phyloP scores from a whole-genome alignment of 257 asterid species.

The Nyctanthes arbortristis region DNA sequence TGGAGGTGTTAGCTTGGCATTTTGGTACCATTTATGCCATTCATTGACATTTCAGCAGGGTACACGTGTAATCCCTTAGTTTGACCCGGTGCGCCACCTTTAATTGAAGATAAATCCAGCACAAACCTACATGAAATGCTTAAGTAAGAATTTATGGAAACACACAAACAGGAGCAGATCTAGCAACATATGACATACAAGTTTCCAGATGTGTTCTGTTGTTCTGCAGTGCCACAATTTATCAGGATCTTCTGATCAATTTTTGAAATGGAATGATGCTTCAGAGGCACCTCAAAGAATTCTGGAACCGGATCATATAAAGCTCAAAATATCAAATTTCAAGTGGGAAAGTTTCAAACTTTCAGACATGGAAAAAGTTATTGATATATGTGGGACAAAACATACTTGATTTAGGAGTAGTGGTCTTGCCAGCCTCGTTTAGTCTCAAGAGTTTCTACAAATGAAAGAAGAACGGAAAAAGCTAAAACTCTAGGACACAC shows the following conservation, averaged over 20 bases:
- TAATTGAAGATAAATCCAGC: conserved; percentile 63
- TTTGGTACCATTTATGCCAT: conserved; percentile 18
- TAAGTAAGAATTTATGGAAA: conserved; percentile 22
- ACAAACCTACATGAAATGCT: conserved; percentile 45
- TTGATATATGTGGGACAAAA: conserved; percentile 6
- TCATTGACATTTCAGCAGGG: conserved; percentile 27
- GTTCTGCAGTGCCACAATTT: conserved; percentile 29
- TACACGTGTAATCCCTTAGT: conserved; percentile 64
- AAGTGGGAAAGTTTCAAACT: no score
- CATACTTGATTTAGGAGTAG: conserved; percentile 49
- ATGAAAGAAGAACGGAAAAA: neutral
- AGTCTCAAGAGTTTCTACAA: conserved; percentile 66
- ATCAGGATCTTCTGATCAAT: conserved; percentile 57
- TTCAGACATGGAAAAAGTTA: neutral
- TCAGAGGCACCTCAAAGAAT: conserved; percentile 45
- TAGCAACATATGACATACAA: conserved; percentile 40
- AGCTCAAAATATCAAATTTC: conserved; percentile 14
- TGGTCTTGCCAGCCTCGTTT: conserved; percentile 32
- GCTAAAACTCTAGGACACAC: neutral
- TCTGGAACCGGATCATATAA: conserved; percentile 36
- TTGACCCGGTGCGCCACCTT: conserved; percentile 86
- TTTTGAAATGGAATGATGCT: conserved; percentile 46
- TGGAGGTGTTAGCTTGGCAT: conserved; percentile 32
- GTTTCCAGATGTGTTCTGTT: conserved; percentile 34
- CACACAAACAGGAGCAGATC: neutral